phyloP scores from a whole-genome alignment of 2,329 filamentous ascomycete genomes.

The Neonectria punicea region DNA sequence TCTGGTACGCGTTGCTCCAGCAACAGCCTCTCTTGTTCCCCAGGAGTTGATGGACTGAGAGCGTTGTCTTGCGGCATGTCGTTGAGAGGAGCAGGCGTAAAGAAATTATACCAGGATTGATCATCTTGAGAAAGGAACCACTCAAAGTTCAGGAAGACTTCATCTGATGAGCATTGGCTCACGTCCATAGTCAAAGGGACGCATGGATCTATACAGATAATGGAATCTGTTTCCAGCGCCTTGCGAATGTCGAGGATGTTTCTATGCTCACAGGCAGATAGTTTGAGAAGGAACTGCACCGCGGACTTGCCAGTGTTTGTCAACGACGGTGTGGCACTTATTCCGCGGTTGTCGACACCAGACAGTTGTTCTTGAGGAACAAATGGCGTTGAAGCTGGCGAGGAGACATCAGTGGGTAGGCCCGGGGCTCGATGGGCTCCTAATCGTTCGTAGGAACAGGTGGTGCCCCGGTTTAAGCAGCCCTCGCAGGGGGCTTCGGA shows the following conservation, averaged over 20 bases:
- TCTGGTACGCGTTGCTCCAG: neutral
- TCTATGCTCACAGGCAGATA: neutral
- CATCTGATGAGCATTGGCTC: neutral
- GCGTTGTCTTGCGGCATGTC: neutral
- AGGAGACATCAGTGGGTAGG: no score
- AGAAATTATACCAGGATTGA: neutral
- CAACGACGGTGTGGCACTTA: neutral
- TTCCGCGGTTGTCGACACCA: neutral
- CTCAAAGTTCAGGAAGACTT: neutral
- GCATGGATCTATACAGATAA: neutral
- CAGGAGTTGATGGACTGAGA: neutral
- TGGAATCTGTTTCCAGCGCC: neutral
- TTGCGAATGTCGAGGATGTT: neutral
- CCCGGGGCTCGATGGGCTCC: neutral
- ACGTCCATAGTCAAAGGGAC: neutral
- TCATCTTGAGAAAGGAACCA: neutral
- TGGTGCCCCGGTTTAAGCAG: neutral
- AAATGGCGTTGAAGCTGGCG: neutral
- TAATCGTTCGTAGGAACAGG: neutral
- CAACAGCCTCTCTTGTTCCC: neutral
- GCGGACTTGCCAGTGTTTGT: neutral
- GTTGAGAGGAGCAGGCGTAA: neutral
- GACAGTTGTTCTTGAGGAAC: neutral
- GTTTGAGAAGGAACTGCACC: neutral
- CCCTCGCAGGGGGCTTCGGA: neutral